Percentiles rank a stretch among this genome's conserved stretches.
These are phyloP conservation scores for Cronartium ribicola DNA, from an alignment of 1,284 basidiomycete genomes.

Conservation along the genomic window DNA sequence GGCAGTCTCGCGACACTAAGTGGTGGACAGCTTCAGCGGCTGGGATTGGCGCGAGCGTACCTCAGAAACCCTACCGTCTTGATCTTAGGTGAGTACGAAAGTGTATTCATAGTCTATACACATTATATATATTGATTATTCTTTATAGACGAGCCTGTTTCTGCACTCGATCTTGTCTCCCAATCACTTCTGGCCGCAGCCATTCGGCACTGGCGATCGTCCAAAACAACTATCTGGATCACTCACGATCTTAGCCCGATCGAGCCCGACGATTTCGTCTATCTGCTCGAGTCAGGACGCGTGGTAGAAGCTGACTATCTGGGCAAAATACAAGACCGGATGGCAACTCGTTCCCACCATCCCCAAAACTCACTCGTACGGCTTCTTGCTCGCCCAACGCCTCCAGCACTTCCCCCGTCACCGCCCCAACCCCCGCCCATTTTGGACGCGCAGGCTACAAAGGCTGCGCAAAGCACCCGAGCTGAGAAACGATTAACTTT, in stretches of 20 bases:
- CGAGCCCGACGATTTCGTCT: conserved; percentile 72
- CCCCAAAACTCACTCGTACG: neutral
- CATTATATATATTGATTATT: neutral
- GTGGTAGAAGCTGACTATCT: conserved; percentile 88
- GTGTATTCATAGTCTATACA: neutral
- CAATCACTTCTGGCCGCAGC: conserved; percentile 83
- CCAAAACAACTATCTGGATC: conserved; percentile 89
- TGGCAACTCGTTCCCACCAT: conserved; percentile 12
- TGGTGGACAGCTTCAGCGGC: conserved; percentile 87
- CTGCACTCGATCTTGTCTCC: conserved; percentile 83
- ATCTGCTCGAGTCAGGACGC: conserved; percentile 75
- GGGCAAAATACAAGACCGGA: conserved; percentile 61
- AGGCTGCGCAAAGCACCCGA: neutral
- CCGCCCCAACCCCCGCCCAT: neutral
- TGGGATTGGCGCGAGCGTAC: conserved; percentile 83
- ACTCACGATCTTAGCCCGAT: conserved; percentile 92
- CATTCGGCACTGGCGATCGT: conserved; percentile 72
- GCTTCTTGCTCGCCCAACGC: neutral
- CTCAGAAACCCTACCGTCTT: conserved; percentile 82
- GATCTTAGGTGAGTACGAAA: conserved; percentile 68
- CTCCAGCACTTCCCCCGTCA: conserved; percentile 1
- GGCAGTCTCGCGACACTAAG: conserved; percentile 66
- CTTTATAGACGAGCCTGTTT: conserved; percentile 82
- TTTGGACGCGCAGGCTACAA: neutral
- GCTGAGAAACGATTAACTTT: conserved; percentile 14